Percentiles rank a stretch among this genome's conserved stretches.
Conservation (phyloP, 345 rosid species). For the Moringa oleifera region DNA sequence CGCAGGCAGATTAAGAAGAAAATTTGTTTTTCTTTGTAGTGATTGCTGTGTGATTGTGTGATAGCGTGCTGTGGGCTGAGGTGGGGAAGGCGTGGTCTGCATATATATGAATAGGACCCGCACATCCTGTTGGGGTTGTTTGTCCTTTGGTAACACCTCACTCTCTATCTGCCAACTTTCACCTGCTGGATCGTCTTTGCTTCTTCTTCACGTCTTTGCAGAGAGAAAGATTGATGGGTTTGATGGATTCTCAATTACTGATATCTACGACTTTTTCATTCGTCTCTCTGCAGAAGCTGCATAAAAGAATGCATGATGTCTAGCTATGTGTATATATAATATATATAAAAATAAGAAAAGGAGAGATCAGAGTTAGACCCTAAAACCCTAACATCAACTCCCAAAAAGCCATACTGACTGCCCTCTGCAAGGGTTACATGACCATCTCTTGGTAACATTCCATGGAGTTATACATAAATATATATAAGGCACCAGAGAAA, state of each 20-base stretch:
- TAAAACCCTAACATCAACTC: neutral
- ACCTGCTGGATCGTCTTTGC: constrained; percentile 35
- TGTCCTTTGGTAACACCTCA: neutral
- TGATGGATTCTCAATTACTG: constrained; percentile 28
- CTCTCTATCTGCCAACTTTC: neutral
- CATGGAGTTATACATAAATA: too few species aligned
- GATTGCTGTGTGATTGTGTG: too few species aligned
- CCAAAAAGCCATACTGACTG: neutral
- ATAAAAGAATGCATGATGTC: constrained; percentile 11
- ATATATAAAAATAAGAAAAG: too few species aligned
- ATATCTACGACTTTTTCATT: constrained; percentile 18
- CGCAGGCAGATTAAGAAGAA: too few species aligned
- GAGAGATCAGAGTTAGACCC: too few species aligned
- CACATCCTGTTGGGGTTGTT: neutral
- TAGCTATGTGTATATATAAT: too few species aligned
- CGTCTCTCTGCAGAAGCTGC: constrained; percentile 7
- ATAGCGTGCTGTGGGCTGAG: neutral
- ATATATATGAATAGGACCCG: neutral
- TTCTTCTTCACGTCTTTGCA: constrained; percentile 55
- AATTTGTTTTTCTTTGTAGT: too few species aligned
- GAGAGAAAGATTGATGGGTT: constrained; percentile 33
- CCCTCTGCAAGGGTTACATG: too few species aligned
- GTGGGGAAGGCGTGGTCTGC: too few species aligned
- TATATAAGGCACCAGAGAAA: too few species aligned
- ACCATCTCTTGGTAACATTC: too few species aligned